Conservation (phyloP, 225 moss, liverwort and hornwort genomes). For the Bryum argenteum region DNA sequence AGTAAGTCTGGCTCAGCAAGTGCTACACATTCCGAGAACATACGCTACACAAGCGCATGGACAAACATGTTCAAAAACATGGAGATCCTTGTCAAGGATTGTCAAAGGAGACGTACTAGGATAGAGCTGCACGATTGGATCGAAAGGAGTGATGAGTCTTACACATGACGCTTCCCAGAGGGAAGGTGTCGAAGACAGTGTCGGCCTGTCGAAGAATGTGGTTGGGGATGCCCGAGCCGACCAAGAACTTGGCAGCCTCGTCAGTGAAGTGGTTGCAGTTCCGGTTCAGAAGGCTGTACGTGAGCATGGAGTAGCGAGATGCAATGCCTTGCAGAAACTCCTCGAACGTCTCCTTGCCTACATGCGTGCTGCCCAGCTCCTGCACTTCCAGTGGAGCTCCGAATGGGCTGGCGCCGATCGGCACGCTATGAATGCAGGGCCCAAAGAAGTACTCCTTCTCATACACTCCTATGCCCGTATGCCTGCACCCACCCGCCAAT, state of each 20-base stretch:
- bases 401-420: slow-evolving; percentile 61
- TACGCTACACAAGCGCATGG: too few species aligned
- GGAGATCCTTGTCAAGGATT: too few species aligned
- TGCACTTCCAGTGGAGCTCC: slow-evolving; percentile 59
- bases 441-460: slow-evolving; percentile 84
- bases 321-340: slow-evolving; percentile 72
- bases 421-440: slow-evolving; percentile 56
- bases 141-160: slow-evolving; percentile 18
- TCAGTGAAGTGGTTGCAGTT: slow-evolving; percentile 87
- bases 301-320: slow-evolving; percentile 61
- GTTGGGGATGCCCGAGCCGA: slow-evolving; percentile 63
- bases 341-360: slow-evolving; percentile 66
- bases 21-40: too few species aligned
- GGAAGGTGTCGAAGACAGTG: slow-evolving; percentile 57
- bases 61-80: too few species aligned
- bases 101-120: too few species aligned
- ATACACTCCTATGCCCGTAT: slow-evolving; percentile 78
- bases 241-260: slow-evolving; percentile 75
- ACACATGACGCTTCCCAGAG: slow-evolving; percentile 69
- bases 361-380: slow-evolving; percentile 67
- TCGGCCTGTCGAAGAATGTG: slow-evolving; percentile 66
- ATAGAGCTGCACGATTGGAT: too few species aligned
- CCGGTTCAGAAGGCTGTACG: slow-evolving; percentile 78
- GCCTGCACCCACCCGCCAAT: slow-evolving; percentile 52
- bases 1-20: too few species aligned